These are phyloP conservation scores for Ceratocystis smalleyi DNA, from an alignment of 2,329 filamentous ascomycete species.

Conservation along the genomic window DNA sequence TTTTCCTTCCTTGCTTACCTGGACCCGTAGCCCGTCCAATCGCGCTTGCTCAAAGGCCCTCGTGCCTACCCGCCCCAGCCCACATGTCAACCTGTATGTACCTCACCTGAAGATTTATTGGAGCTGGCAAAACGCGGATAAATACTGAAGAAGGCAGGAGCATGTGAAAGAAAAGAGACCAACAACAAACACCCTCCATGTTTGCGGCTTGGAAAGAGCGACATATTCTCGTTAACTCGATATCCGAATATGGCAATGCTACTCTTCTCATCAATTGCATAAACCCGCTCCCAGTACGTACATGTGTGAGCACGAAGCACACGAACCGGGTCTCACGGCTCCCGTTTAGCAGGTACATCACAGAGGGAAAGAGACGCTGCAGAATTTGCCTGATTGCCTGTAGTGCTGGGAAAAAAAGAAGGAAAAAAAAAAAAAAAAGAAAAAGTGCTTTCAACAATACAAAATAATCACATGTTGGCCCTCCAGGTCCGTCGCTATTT, in stretches of 20 bases:
- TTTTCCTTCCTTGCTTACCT: not conserved
- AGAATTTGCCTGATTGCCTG: no score
- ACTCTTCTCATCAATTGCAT: not conserved
- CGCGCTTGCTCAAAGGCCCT: not conserved
- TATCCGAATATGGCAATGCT: not conserved
- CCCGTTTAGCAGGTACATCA: no score
- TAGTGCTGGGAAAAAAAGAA: not conserved
- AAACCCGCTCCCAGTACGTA: no score
- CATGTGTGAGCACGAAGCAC: no score
- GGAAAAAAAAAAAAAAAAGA: not conserved
- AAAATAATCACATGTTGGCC: not conserved
- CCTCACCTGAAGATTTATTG: not conserved
- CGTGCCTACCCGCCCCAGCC: not conserved
- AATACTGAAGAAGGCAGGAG: not conserved
- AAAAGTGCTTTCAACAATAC: not conserved
- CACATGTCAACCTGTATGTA: not conserved
- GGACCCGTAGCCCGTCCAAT: conserved; percentile 3
- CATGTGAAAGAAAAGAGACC: not conserved
- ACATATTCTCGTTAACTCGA: not conserved
- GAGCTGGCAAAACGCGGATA: not conserved
- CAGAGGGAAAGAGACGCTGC: no score
- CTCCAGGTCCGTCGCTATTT: not conserved
- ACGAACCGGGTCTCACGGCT: no score
- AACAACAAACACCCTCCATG: no score
- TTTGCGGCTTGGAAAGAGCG: not conserved